Conservation (phyloP, 1,284 basidiomycete species). For the Ganoderma meredithae region DNA sequence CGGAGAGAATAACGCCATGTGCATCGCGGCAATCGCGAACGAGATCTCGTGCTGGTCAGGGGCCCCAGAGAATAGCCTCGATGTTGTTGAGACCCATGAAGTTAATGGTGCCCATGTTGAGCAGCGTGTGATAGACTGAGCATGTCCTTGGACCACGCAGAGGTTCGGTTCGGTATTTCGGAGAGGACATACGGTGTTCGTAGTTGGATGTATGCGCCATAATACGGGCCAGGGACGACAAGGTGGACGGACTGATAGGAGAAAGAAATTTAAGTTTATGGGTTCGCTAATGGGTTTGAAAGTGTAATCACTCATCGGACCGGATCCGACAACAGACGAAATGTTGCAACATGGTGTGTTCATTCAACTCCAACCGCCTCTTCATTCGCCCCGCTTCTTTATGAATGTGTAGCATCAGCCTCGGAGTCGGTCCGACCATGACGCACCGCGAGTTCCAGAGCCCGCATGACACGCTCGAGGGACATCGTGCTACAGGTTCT, state of each 20-base stretch:
- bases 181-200: slow-evolving; percentile 49
- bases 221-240: not conserved
- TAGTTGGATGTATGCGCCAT: not conserved
- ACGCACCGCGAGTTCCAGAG: not conserved
- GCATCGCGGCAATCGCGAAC: slow-evolving; percentile 58
- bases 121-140: slow-evolving; percentile 56
- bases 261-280: not conserved
- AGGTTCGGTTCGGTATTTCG: slow-evolving; percentile 59
- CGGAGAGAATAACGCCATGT: slow-evolving; percentile 53
- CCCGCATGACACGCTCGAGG: not conserved
- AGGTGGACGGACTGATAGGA: not conserved
- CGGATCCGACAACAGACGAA: not conserved
- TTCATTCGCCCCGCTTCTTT: not conserved
- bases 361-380: not conserved
- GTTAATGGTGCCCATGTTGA: slow-evolving; percentile 62
- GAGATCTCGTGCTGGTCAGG: slow-evolving; percentile 74
- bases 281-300: not conserved
- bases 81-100: slow-evolving; percentile 54
- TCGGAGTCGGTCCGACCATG: slow-evolving; percentile 8
- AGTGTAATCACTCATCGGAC: not conserved
- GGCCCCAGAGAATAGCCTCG: slow-evolving; percentile 57
- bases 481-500: not conserved
- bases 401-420: slow-evolving; percentile 3
- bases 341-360: not conserved
- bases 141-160: slow-evolving; percentile 63